A percentile compares a stretch with the other conserved stretches of the same genome.
Conservation (phyloP, 192 early-diverging fungal genomes). For the Mortierella alpina region DNA sequence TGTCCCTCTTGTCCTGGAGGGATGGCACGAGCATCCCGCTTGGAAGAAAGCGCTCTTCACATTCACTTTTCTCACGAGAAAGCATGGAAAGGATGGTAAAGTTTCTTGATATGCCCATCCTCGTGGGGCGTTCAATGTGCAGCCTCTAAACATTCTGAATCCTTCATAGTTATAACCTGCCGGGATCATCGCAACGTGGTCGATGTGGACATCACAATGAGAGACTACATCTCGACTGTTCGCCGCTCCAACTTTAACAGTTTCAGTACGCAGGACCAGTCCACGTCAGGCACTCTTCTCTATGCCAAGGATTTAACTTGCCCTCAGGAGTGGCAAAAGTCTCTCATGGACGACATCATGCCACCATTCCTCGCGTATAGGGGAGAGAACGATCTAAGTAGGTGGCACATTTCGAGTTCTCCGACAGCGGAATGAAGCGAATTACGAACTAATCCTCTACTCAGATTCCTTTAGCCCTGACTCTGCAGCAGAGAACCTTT, state of each 20-base stretch:
- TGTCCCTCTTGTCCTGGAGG: no score
- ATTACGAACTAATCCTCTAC: neutral
- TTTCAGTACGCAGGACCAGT: no score
- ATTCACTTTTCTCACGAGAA: no score
- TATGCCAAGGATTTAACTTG: conserved; percentile 51
- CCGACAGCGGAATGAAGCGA: no score
- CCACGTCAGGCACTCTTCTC: conserved; percentile 12
- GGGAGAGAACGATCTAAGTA: conserved; percentile 42
- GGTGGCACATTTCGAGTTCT: no score
- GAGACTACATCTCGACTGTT: conserved; percentile 37
- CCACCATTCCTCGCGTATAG: conserved; percentile 37
- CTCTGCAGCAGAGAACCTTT: conserved; percentile 39
- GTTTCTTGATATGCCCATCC: no score
- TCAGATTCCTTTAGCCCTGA: neutral
- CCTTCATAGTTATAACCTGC: conserved; percentile 19
- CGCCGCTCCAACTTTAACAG: no score
- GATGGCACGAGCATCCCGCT: no score
- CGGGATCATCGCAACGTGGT: conserved; percentile 13
- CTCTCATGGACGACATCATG: conserved; percentile 13
- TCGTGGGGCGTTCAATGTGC: no score
- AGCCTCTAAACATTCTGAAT: no score
- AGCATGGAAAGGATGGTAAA: no score
- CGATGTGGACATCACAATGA: conserved; percentile 30
- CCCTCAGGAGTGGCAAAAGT: conserved; percentile 18
- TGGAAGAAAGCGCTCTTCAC: no score